Percentiles rank a stretch among this genome's conserved stretches.
Evolutionary conservation across 441 rosid genomes (phyloP).

Genomic region (Jatropha multifida): DNA sequence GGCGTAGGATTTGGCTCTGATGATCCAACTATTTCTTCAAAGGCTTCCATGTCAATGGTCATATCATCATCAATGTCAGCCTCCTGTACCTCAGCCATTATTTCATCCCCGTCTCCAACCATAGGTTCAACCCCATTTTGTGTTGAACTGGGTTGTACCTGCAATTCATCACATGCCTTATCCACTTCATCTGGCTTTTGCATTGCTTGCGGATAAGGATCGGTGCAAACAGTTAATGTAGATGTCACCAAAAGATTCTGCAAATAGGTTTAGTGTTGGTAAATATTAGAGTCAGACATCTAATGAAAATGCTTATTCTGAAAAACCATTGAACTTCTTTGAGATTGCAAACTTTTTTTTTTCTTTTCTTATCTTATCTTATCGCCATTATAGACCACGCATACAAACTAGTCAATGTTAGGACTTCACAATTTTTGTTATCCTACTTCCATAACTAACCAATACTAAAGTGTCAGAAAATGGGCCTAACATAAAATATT

Average conservation of each 20-base stretch:
- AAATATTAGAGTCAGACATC: neutral
- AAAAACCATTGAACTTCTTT: neutral
- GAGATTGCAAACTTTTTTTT: neutral
- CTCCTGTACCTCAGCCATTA: conserved; percentile 76
- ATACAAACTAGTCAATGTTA: conserved; percentile 1
- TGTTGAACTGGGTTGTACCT: conserved; percentile 31
- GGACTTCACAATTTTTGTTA: no score
- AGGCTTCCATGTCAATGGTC: conserved; percentile 72
- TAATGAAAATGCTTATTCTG: neutral
- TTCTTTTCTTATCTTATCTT: neutral
- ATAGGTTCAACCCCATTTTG: conserved; percentile 64
- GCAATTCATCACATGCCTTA: conserved; percentile 35
- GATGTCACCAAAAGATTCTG: conserved; percentile 92
- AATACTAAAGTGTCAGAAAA: neutral
- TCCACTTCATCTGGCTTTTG: conserved; percentile 36
- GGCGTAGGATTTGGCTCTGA: conserved; percentile 49
- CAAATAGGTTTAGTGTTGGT: conserved; percentile 10
- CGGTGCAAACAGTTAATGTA: conserved; percentile 46
- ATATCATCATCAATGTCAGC: conserved; percentile 63
- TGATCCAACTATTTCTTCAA: conserved; percentile 54
- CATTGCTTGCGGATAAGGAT: conserved; percentile 43
- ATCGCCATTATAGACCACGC: neutral
- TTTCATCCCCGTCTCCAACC: conserved; percentile 65
- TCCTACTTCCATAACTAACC: no score
- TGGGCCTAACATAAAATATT: neutral